Base-by-base conservation (phyloP, 2,329 filamentous ascomycete genomes). In the Dothidotthia symphoricarpi region DNA sequence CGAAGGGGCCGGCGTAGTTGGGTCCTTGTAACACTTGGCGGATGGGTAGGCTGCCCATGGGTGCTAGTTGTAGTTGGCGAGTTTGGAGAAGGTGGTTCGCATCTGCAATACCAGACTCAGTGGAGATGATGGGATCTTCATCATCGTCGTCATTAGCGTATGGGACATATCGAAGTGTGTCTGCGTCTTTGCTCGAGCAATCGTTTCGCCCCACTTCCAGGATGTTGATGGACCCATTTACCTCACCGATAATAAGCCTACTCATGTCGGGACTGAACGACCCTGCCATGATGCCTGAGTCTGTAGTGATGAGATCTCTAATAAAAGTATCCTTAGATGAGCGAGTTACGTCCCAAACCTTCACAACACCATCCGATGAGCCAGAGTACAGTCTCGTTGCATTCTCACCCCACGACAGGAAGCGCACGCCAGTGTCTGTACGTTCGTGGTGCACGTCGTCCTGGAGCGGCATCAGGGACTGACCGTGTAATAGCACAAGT, bases 301-400 rank as follows among this genome's bases (percentile, higher is more conserved):
- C 53, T 8, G 78, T 62, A 1, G 59, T 66, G 1, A 70, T 67
- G 1, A 77, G 59, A 41, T 82, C 72, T n/a, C 70, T 65, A 15
- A 80, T 60, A 24, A 75, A 69, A 0, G 69, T 70, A 57, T 81
- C 72, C 29, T 76, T 69, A 0, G 69, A 57, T 1, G 76, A 68
- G 8, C 69, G 69, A 29, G 74, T 71, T 2, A 80, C 73, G 53
- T 83, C 73, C 80, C 80, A 83, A 3, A 69, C 66, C 42, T 81
- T 81, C 26, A 83, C 63, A 0, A 76, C 63, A 3, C 80, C 80
- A 53, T 83, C 80, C 4, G 79, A 81, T 5, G 75, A 76, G 12
- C 79, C 80, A 16, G 75, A 80, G 55, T 77, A 81, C 7, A 83
- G 67, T 1, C 76, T 67, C 6, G 71, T 69, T 13, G 71, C 65